phyloP scores from a whole-genome alignment of 1,284 basidiomycete species.

The Ceratobasidium papillatum region DNA sequence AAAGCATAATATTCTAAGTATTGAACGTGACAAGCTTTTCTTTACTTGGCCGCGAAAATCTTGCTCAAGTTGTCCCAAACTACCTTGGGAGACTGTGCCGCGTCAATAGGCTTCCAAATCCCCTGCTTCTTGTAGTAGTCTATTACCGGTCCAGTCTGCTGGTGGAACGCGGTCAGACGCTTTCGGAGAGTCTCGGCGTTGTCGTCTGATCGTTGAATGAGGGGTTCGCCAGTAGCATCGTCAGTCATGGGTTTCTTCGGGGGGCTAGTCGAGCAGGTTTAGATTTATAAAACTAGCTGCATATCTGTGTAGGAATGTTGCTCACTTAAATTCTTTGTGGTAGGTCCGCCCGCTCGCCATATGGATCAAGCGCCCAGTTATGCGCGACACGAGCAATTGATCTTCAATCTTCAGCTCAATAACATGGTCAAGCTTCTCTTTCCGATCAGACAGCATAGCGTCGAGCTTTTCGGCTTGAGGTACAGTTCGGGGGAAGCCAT shows the following conservation, averaged over 20 bases:
- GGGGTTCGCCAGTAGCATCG: slow-evolving; percentile 94
- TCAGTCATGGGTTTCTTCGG: slow-evolving; percentile 95
- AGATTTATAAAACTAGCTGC: slow-evolving; percentile 15
- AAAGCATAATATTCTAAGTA: slow-evolving; percentile 6
- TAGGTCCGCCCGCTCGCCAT: slow-evolving; percentile 89
- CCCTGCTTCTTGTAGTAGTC: slow-evolving; percentile 95
- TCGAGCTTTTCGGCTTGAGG: slow-evolving; percentile 98
- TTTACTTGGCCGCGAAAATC: slow-evolving; percentile 57
- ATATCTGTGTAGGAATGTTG: slow-evolving; percentile 46
- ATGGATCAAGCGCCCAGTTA: slow-evolving; percentile 96
- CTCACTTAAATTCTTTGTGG: slow-evolving; percentile 94
- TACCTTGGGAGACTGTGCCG: slow-evolving; percentile 88
- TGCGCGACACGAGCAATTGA: slow-evolving; percentile 94
- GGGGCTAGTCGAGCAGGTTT: slow-evolving; percentile 64
- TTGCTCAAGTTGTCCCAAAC: slow-evolving; percentile 88
- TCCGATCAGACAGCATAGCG: slow-evolving; percentile 81
- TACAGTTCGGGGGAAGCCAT: slow-evolving; percentile 98
- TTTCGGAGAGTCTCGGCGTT: slow-evolving; percentile 93
- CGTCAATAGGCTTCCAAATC: slow-evolving; percentile 90
- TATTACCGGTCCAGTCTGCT: slow-evolving; percentile 94
- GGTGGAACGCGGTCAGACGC: slow-evolving; percentile 87
- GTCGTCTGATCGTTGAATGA: slow-evolving; percentile 92
- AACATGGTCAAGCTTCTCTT: slow-evolving; percentile 90
- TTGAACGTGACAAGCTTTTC: neutral
- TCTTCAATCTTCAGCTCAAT: slow-evolving; percentile 94